Evolutionary conservation across 345 rosid species (phyloP).

Genomic region (Trapa incisa): DNA sequence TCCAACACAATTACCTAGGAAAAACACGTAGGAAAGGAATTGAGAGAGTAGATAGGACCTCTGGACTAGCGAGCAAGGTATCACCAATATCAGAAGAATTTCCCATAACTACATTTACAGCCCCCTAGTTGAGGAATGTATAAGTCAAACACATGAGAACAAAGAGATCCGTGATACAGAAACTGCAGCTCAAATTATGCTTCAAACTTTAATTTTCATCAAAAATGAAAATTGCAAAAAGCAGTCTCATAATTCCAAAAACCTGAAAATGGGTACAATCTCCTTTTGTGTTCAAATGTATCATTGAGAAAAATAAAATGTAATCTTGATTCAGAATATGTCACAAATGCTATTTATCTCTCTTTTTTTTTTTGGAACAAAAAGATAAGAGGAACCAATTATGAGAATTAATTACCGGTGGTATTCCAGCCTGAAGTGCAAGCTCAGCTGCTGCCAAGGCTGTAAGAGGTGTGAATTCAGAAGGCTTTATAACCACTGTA

Average conservation of each 20-base stretch:
- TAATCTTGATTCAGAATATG: no score
- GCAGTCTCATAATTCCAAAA: no score
- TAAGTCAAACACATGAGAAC: not conserved
- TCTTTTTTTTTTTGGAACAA: no score
- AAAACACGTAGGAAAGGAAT: conserved; percentile 5
- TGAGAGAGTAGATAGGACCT: conserved; percentile 33
- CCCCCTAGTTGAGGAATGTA: conserved; percentile 40
- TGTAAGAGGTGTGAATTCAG: conserved; percentile 88
- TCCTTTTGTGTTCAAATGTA: no score
- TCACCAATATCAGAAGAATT: conserved; percentile 81
- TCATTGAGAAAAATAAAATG: no score
- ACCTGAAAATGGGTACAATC: no score
- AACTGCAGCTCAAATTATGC: no score
- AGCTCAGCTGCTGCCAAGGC: conserved; percentile 95
- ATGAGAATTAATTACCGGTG: conserved; percentile 47
- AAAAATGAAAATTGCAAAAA: no score
- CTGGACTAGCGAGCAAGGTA: conserved; percentile 64
- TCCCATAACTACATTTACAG: conserved; percentile 72
- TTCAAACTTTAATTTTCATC: no score
- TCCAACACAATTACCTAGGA: not conserved
- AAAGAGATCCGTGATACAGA: no score
- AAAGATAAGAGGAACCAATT: not conserved
- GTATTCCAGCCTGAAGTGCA: conserved; percentile 95
- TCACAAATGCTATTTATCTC: no score
- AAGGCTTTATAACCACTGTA: conserved; percentile 90